Percentiles rank a stretch among this genome's conserved stretches.
phyloP scores from a whole-genome alignment of 1,284 basidiomycete genomes.

The Apiotrichum mycotoxinovorans region DNA sequence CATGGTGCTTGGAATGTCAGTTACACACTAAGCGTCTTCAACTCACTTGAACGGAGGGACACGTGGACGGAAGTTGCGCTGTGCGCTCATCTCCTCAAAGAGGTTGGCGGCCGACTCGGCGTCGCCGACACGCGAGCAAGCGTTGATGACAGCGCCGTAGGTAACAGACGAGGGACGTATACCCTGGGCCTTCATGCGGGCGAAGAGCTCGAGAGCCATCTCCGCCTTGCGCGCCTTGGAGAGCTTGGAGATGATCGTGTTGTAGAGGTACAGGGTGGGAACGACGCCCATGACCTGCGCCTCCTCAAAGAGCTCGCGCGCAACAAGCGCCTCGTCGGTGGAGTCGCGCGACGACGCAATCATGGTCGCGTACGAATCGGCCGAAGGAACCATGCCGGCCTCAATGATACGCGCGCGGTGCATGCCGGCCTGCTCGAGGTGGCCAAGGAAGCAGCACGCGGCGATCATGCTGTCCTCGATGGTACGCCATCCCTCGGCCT shows the following conservation, averaged over 20 bases:
- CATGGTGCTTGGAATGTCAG: conserved; percentile 79
- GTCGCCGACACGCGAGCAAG: conserved; percentile 91
- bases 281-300: conserved; percentile 64
- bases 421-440: conserved; percentile 71
- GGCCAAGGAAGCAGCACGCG: conserved; percentile 73
- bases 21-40: background rate
- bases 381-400: conserved; percentile 70
- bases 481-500: conserved; percentile 62
- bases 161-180: conserved; percentile 79
- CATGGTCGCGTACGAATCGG: conserved; percentile 86
- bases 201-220: conserved; percentile 77
- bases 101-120: conserved; percentile 73
- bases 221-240: conserved; percentile 89
- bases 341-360: conserved; percentile 84
- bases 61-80: conserved; percentile 74
- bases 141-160: conserved; percentile 88
- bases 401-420: conserved; percentile 76
- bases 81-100: conserved; percentile 77
- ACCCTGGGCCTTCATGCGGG: conserved; percentile 62
- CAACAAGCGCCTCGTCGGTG: conserved; percentile 86
- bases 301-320: conserved; percentile 77
- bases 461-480: conserved; percentile 87
- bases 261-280: conserved; percentile 84
- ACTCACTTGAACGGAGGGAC: conserved; percentile 71
- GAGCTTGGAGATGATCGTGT: conserved; percentile 92